Percentiles rank a stretch among this genome's conserved stretches.
These are phyloP conservation scores for Leptographium procerum DNA, from an alignment of 2,329 filamentous ascomycete species.

Conservation along the genomic window DNA sequence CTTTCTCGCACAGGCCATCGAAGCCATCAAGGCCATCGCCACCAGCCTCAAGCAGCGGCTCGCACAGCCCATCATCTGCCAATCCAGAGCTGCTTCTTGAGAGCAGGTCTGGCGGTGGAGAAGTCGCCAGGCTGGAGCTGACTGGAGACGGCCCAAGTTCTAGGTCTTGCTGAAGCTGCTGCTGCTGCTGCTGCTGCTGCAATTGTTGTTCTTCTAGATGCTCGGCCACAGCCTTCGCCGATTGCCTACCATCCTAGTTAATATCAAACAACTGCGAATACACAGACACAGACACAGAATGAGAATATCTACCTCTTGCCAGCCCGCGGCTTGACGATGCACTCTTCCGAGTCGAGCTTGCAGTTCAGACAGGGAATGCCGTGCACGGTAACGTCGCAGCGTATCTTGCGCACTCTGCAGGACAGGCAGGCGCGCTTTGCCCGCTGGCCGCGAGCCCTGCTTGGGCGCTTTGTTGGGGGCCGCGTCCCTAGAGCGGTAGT, in stretches of 20 bases:
- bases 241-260: too few relatives aligned
- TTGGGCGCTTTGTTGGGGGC: not conserved
- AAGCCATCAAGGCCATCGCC: not conserved
- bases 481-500: not conserved
- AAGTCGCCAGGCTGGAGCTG: not conserved
- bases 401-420: slow-evolving; percentile 7
- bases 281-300: not conserved
- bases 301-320: not conserved
- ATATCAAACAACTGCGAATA: not conserved
- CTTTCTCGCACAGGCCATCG: not conserved
- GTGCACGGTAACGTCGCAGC: slow-evolving; percentile 7
- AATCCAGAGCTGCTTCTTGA: not conserved
- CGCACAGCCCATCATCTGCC: not conserved
- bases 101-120: not conserved
- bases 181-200: not conserved
- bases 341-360: slow-evolving; percentile 6
- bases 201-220: not conserved
- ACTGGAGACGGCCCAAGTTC: not conserved
- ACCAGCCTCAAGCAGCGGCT: not conserved
- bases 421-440: slow-evolving; percentile 4
- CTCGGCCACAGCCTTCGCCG: not conserved
- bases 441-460: not conserved
- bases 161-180: not conserved
- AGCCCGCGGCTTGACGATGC: slow-evolving; percentile 5
- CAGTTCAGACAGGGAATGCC: slow-evolving; percentile 9